phyloP scores from a whole-genome alignment of 2,329 filamentous ascomycete genomes.

The Colletotrichum sansevieriae region DNA sequence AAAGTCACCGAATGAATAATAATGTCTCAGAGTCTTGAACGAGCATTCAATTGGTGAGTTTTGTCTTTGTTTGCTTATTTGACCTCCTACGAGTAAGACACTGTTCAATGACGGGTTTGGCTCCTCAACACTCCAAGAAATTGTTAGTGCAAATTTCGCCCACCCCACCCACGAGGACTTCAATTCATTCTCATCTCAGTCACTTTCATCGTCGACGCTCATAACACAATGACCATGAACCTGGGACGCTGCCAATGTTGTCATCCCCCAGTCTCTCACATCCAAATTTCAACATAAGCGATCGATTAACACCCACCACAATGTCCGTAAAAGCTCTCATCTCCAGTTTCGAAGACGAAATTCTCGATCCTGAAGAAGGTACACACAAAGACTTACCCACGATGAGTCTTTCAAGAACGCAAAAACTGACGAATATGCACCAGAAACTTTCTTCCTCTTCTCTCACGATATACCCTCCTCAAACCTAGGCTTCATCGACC shows the following conservation, averaged over 20 bases:
- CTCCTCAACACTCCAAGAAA: neutral
- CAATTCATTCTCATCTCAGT: constrained; percentile 76
- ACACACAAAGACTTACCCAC: neutral
- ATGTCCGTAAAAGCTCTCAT: constrained; percentile 45
- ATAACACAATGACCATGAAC: too few relatives aligned
- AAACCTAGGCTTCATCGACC: constrained; percentile 88
- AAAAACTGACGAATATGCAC: constrained; percentile 31
- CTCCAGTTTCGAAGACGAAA: constrained; percentile 56
- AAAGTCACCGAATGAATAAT: too few relatives aligned
- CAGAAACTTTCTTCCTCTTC: constrained; percentile 92
- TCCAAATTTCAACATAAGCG: neutral
- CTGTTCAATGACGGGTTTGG: neutral
- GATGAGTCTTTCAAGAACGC: neutral
- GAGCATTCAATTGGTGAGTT: too few relatives aligned
- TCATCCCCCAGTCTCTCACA: neutral
- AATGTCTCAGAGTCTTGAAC: too few relatives aligned
- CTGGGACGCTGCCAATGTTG: too few relatives aligned
- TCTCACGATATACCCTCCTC: constrained; percentile 79
- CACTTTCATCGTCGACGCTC: constrained; percentile 65
- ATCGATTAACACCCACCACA: too few relatives aligned
- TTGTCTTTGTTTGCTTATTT: too few relatives aligned
- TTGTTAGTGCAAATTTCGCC: neutral
- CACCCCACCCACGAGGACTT: too few relatives aligned
- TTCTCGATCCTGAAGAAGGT: constrained; percentile 65
- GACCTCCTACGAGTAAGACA: too few relatives aligned